phyloP scores from a whole-genome alignment of 2,329 filamentous ascomycete genomes.

The Arthrinium phaeospermum region DNA sequence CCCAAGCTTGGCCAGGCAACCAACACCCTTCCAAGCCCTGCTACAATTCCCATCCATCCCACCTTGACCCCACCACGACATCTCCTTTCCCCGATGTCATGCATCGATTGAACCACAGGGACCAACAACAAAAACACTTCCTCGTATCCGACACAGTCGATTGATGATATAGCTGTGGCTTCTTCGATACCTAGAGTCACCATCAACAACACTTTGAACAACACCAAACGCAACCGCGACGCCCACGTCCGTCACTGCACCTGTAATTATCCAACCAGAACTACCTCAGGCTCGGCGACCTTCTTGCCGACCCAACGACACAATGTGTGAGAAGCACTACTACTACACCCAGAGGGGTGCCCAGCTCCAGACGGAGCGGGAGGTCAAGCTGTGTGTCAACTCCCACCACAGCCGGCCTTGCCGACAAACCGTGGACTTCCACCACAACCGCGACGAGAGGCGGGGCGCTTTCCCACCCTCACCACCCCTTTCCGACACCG shows the following conservation, averaged over 20 bases:
- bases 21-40: slow-evolving; percentile 10
- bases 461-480: slow-evolving; percentile 21
- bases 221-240: slow-evolving; percentile 19
- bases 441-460: slow-evolving; percentile 19
- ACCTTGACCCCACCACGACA: slow-evolving; percentile 19
- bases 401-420: slow-evolving; percentile 15
- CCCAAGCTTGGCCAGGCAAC: slow-evolving; percentile 21
- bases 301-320: slow-evolving; percentile 22
- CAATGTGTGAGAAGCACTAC: slow-evolving; percentile 26
- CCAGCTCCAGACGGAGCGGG: slow-evolving; percentile 2
- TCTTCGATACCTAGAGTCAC: slow-evolving; percentile 20
- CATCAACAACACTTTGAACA: slow-evolving; percentile 25
- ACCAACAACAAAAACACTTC: slow-evolving; percentile 18
- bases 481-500: slow-evolving; percentile 21
- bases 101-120: slow-evolving; percentile 21
- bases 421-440: slow-evolving; percentile 17
- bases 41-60: slow-evolving; percentile 16
- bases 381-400: slow-evolving; percentile 9
- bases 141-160: slow-evolving; percentile 23
- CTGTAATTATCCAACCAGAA: slow-evolving; percentile 20
- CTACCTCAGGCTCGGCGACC: slow-evolving; percentile 19
- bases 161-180: slow-evolving; percentile 25
- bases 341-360: slow-evolving; percentile 16
- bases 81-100: slow-evolving; percentile 24
- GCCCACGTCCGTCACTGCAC: slow-evolving; percentile 19